Evolutionary conservation across 129 eudicot genomes (phyloP).

Genomic region (Artemisia tridentata): DNA sequence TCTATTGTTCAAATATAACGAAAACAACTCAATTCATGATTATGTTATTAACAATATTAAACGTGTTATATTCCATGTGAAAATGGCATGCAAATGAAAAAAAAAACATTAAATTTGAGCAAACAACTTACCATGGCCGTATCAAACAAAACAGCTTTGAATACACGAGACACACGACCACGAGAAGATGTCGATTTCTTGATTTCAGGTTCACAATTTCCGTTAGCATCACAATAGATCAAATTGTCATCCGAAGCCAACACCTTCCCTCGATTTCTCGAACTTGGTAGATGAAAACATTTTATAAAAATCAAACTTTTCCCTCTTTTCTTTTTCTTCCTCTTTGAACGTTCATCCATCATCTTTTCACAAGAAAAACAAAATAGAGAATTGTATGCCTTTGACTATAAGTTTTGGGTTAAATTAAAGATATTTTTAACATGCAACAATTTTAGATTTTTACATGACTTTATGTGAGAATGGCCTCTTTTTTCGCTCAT

Average conservation of each 20-base stretch:
- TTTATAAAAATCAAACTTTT: conserved; percentile 27
- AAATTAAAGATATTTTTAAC: background rate
- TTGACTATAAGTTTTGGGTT: background rate
- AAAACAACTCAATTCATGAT: background rate
- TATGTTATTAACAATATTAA: background rate
- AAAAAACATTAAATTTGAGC: background rate
- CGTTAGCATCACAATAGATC: conserved; percentile 24
- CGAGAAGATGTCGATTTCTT: conserved; percentile 29
- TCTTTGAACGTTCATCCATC: conserved; percentile 25
- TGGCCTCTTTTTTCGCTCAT: conserved; percentile 7
- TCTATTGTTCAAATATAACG: background rate
- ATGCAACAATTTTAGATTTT: background rate
- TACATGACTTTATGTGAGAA: background rate
- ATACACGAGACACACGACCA: conserved; percentile 36
- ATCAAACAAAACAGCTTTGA: conserved; percentile 45
- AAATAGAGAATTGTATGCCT: background rate
- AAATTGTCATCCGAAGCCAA: conserved; percentile 37
- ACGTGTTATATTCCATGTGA: no score
- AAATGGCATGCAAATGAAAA: no score
- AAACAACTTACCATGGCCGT: conserved; percentile 28
- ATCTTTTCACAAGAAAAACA: conserved; percentile 1
- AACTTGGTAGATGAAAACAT: conserved; percentile 9
- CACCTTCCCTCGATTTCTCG: conserved; percentile 2
- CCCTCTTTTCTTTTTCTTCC: conserved; percentile 36
- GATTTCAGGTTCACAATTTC: conserved; percentile 4